Conservation (phyloP, 2,329 filamentous ascomycete species). For the Exophiala sp. region DNA sequence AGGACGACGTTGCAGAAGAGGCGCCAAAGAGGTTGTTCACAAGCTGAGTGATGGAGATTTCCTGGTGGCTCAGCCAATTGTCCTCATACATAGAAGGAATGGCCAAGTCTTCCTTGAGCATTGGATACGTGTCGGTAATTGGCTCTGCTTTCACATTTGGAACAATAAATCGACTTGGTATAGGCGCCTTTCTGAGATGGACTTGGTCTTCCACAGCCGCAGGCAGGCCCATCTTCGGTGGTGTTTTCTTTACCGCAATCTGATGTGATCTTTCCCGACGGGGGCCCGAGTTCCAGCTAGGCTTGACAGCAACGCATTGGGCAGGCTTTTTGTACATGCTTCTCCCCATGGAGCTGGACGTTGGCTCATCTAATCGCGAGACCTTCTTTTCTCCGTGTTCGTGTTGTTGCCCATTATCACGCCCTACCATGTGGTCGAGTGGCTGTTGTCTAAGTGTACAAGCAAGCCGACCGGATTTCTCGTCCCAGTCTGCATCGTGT, state of each 20-base stretch:
- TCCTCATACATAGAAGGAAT: slow-evolving; percentile 58
- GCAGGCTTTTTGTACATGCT: background rate
- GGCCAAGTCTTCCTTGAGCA: slow-evolving; percentile 50
- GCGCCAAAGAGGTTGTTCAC: slow-evolving; percentile 49
- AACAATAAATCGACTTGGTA: slow-evolving; percentile 24
- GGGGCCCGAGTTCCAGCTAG: slow-evolving; percentile 11
- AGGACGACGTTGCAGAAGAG: slow-evolving; percentile 26
- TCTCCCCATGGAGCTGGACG: slow-evolving; percentile 3
- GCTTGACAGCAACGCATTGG: slow-evolving; percentile 2
- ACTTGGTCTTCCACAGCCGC: background rate
- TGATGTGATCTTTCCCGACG: slow-evolving; percentile 1
- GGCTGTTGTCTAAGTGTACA: background rate
- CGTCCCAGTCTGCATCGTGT: background rate
- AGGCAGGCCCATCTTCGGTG: slow-evolving; percentile 1
- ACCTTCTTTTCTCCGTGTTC: background rate
- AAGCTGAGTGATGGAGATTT: slow-evolving; percentile 55
- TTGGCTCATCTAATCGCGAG: slow-evolving; percentile 2
- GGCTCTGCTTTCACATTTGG: slow-evolving; percentile 15
- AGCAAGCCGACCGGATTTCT: background rate
- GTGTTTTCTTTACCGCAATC: background rate
- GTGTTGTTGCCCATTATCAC: background rate
- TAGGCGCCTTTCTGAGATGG: slow-evolving; percentile 6
- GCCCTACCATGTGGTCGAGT: too few species aligned
- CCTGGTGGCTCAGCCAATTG: slow-evolving; percentile 57
- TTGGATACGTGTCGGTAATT: slow-evolving; percentile 42